Evolutionary conservation across 2,329 filamentous ascomycete genomes (phyloP).

Genomic region (Colletotrichum sp.): DNA sequence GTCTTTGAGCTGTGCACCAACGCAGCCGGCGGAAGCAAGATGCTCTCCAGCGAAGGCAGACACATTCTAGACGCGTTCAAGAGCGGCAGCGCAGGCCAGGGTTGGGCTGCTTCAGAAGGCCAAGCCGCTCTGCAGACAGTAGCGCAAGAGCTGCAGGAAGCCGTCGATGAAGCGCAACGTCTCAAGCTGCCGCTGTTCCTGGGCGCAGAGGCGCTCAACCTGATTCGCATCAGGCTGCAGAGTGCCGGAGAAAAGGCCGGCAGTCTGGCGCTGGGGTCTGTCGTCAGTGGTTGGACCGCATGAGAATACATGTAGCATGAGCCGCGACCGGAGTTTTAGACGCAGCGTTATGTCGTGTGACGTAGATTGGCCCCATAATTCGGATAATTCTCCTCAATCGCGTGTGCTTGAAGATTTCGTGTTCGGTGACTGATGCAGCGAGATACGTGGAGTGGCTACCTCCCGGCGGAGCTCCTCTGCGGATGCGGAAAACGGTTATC

Average conservation of each 20-base stretch:
- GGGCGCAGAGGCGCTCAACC: slow-evolving; percentile 42
- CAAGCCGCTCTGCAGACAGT: slow-evolving; percentile 26
- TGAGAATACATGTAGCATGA: not conserved
- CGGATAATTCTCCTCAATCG: not conserved
- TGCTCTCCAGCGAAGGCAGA: slow-evolving; percentile 41
- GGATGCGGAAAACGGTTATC: not conserved
- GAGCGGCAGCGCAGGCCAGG: not conserved
- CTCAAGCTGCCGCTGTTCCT: slow-evolving; percentile 46
- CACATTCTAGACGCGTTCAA: slow-evolving; percentile 37
- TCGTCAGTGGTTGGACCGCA: not conserved
- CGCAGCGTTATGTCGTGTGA: not conserved
- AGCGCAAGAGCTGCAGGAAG: slow-evolving; percentile 36
- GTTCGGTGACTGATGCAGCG: not conserved
- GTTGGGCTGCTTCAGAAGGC: not conserved
- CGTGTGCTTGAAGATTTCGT: not conserved
- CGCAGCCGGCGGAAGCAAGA: slow-evolving; percentile 47
- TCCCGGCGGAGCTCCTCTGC: not conserved
- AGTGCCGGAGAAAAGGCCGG: not conserved
- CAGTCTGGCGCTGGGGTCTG: not conserved
- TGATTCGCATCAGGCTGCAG: slow-evolving; percentile 27
- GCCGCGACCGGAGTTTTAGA: not conserved
- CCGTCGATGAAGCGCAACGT: slow-evolving; percentile 46
- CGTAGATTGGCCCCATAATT: not conserved
- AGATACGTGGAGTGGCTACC: not conserved
- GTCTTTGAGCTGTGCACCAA: slow-evolving; percentile 49